phyloP scores from a whole-genome alignment of 768 basidiomycete genomes.

The Auricularia cornea region DNA sequence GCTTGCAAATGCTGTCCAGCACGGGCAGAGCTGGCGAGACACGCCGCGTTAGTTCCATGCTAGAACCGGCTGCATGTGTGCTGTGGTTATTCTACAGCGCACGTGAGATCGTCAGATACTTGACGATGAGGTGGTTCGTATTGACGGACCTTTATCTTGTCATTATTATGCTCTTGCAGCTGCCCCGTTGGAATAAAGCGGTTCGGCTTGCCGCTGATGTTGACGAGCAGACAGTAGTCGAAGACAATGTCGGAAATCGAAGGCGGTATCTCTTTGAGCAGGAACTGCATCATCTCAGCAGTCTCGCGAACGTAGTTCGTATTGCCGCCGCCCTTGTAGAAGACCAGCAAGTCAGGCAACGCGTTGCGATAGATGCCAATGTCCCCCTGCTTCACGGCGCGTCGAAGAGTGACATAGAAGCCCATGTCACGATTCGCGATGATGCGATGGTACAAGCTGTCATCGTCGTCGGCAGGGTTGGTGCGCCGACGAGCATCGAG shows the following conservation, averaged over 20 bases:
- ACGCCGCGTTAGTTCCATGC: background rate
- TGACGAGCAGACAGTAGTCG: background rate
- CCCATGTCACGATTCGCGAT: background rate
- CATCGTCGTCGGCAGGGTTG: background rate
- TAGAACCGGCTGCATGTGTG: background rate
- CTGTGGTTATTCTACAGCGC: background rate
- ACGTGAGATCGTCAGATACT: too few relatives aligned
- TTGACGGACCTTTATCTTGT: background rate
- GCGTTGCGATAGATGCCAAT: background rate
- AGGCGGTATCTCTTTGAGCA: background rate
- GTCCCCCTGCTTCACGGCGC: background rate
- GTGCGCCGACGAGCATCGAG: background rate
- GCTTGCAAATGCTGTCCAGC: background rate
- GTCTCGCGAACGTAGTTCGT: background rate
- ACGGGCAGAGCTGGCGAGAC: background rate
- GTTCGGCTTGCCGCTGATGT: background rate
- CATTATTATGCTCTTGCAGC: background rate
- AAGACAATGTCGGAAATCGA: background rate
- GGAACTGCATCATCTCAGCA: background rate
- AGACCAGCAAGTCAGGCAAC: background rate
- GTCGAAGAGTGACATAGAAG: background rate
- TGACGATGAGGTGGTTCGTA: too few relatives aligned
- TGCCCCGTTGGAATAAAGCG: background rate
- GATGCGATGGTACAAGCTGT: background rate
- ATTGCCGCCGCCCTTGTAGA: background rate